Conservation (phyloP, 139 green algal genomes). For the Chlamydomonas asymmetrica region DNA sequence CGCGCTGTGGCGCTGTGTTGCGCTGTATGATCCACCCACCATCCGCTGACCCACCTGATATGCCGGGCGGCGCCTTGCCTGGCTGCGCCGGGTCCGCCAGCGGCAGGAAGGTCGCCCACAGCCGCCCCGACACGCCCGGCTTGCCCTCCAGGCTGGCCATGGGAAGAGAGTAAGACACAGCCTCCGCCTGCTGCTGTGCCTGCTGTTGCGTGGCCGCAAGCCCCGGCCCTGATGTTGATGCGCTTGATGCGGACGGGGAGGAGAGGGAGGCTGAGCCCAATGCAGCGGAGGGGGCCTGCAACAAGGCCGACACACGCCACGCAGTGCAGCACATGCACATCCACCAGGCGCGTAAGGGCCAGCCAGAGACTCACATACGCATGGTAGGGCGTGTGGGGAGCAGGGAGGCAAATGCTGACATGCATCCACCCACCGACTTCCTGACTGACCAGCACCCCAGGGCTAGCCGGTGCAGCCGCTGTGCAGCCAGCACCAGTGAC, state of each 20-base stretch:
- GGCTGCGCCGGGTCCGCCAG: constrained; percentile 32
- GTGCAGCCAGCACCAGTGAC: too few relatives aligned
- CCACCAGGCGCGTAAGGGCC: too few relatives aligned
- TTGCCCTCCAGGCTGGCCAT: constrained; percentile 80
- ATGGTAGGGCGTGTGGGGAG: too few relatives aligned
- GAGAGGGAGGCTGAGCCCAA: constrained; percentile 1
- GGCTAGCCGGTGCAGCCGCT: too few relatives aligned
- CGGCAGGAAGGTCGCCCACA: constrained; percentile 85
- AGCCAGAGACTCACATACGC: too few relatives aligned
- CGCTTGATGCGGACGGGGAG: constrained; percentile 5
- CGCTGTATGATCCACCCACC: too few relatives aligned
- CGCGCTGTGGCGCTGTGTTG: too few relatives aligned
- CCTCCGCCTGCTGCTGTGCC: neutral
- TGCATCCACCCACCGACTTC: too few relatives aligned
- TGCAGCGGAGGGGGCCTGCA: neutral
- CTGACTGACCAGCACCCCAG: too few relatives aligned
- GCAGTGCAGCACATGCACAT: too few relatives aligned
- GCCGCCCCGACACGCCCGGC: constrained; percentile 50
- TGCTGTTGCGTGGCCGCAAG: constrained; percentile 12
- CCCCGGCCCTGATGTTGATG: constrained; percentile 22
- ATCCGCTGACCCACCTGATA: constrained; percentile 75
- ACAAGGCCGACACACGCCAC: too few relatives aligned
- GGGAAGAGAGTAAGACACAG: constrained; percentile 84
- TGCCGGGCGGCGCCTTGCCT: constrained; percentile 46
- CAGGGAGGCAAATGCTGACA: too few relatives aligned